Evolutionary conservation across 305 asterid genomes (phyloP), one percentile per base, ranked within the genome.

Genomic region (Solanum hybrid): DNA sequence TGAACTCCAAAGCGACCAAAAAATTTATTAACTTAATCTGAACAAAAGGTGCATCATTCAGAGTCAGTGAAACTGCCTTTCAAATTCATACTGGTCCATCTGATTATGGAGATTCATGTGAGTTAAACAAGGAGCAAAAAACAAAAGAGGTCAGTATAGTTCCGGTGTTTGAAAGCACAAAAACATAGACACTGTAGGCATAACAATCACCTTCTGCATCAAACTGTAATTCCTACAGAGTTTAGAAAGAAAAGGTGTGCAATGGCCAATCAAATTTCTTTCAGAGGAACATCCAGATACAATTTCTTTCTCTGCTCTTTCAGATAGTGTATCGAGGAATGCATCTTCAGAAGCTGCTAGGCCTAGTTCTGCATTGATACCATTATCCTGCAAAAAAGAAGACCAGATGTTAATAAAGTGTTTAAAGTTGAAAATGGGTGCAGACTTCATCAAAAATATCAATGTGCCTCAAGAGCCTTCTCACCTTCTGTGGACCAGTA

Each of bases 321-420:
- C 98, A 8, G 96, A 93, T n/a, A 97, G 95, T 81, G 90, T 89
- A 93, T 97, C 99, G 86, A 97, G 97, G 88, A 95, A 77, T 89
- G 98, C 98, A 94, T 97, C 99, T 86, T 96, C 98, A 88, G 99
- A 96, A 67, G 95, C 98, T 89, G 98, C 97, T 89, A 97, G 92
- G 28, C 99, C 99, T 91, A 97, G 92, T 94, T 96, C 99, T 35
- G 97, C 95, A 89, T 92, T 96, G 93, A 97, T 96, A 90, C 94
- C 92, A 34, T 91, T 92, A 87, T 94, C 96, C 99, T 97, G 94
- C 87, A 90, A 90, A 22, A 82, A 82, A 42, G 42, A 33, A 90
- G 78, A 87, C 37, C 61, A 88, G 75, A 86, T 87, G 26, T 57
- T 86, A n/a, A 91, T 57, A 34, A 87, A 91, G 69, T 40, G 74